Conservation (phyloP, 2,329 filamentous ascomycete species). For the Chaetothyriales sp. region DNA sequence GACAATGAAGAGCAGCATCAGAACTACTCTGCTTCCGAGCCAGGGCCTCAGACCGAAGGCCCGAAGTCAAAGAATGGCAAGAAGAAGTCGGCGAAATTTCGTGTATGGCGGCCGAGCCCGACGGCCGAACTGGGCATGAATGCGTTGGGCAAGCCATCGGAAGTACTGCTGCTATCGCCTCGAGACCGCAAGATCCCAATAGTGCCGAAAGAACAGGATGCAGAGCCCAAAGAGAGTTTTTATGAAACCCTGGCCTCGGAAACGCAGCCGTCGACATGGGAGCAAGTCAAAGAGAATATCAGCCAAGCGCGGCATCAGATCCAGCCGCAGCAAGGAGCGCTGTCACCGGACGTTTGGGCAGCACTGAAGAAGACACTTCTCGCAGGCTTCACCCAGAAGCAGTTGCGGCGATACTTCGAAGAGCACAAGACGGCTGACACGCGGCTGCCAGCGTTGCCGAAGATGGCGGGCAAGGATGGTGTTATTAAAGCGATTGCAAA, state of each 20-base stretch:
- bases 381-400: neutral
- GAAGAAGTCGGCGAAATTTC: slow-evolving; percentile 1
- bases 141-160: slow-evolving; percentile 24
- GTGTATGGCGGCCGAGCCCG: slow-evolving; percentile 9
- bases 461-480: neutral
- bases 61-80: neutral
- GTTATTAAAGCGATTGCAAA: neutral
- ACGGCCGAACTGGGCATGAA: slow-evolving; percentile 20
- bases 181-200: slow-evolving; percentile 12
- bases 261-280: slow-evolving; percentile 5
- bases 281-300: slow-evolving; percentile 10
- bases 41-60: neutral
- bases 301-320: slow-evolving; percentile 7
- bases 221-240: neutral
- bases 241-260: slow-evolving; percentile 11
- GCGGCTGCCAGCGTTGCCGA: neutral
- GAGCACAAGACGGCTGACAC: neutral
- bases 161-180: slow-evolving; percentile 24
- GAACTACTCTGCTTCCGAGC: neutral
- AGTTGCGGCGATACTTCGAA: neutral
- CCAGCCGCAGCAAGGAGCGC: slow-evolving; percentile 7
- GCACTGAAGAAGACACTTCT: neutral
- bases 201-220: slow-evolving; percentile 6
- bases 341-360: neutral
- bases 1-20: neutral